Percentiles rank a stretch among this genome's conserved stretches.
Conservation (phyloP, 108 stramenopile species). For the Nannochloropsis salina region DNA sequence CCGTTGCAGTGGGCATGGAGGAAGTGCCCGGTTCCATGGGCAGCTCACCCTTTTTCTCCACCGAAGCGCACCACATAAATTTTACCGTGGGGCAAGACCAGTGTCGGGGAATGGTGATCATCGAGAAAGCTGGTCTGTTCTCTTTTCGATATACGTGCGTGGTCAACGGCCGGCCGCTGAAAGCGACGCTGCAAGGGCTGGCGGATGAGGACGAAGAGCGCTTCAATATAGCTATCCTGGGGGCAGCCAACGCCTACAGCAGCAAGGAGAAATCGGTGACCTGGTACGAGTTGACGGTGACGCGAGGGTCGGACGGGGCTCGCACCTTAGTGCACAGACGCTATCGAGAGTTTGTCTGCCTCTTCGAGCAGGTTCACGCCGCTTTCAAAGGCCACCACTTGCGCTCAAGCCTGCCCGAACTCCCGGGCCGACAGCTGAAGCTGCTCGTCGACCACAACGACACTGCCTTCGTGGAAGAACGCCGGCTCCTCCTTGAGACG, state of each 20-base stretch:
- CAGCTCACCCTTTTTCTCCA: not conserved
- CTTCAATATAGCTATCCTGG: not conserved
- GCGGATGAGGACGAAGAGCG: conserved; percentile 18
- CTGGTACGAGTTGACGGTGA: conserved; percentile 12
- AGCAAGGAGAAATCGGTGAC: not conserved
- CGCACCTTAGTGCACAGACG: not conserved
- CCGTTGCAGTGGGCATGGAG: not conserved
- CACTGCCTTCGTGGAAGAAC: not conserved
- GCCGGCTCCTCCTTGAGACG: not conserved
- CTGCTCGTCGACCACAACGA: not conserved
- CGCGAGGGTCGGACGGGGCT: conserved; percentile 15
- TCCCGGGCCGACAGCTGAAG: conserved; percentile 18
- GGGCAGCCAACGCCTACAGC: not conserved
- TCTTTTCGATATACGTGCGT: not conserved
- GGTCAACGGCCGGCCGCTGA: not conserved
- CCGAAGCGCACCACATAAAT: conserved; percentile 6
- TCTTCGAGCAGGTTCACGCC: not conserved
- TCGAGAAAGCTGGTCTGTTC: not conserved
- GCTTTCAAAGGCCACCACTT: conserved; percentile 10
- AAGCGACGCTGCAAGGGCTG: not conserved
- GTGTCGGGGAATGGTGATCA: not conserved
- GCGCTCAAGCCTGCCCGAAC: not conserved
- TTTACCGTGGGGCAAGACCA: not conserved
- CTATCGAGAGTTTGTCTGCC: not conserved
- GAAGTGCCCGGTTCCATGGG: conserved; percentile 13